Base-by-base conservation (phyloP, 225 moss, liverwort and hornwort species). In the Lunularia cruciata region DNA sequence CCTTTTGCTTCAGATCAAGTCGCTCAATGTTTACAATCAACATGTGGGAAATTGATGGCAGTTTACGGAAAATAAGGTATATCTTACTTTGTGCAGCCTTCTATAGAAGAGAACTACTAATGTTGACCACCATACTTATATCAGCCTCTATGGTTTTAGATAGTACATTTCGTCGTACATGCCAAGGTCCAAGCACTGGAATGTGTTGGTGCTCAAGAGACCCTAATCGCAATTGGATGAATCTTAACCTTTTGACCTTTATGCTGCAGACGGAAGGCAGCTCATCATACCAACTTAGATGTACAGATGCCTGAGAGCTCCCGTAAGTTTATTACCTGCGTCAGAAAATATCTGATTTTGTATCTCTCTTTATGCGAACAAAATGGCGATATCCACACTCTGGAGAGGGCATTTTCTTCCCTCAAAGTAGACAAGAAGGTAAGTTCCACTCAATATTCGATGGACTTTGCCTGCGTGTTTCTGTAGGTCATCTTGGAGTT, bases 21-120 rank as follows among this genome's bases (percentile, higher is more conserved):
- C 92, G 95, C 64, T 96, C 95, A 25, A 77, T 87, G 49, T 96
- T 96, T 65, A 96, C 92, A 52, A 96, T 96, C 69, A 92, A 96
- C 55, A 96, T 96, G 95, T 96, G 95, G 95, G 95, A 96, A 76
- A 96, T 96, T 57, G 95, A 96, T 81, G 87, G 87, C 78, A 89
- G 86, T 81, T 79, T 90, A 52, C 86, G 92, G 35, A 96, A 92
- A 76, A 84, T 90, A 77, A 90, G 91, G 89, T 87, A 70, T 70
- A 34, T 34, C 18, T 46, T 16, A 13, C 19, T 5, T 7, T 5
- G 15, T 49, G 35, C 47, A 54, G 53, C 8, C 33, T 38, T 1
- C 3, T 32, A n/a, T 11, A 20, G 3, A 11, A 26, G 61, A 38
- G n/a, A n/a, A n/a, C n/a, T n/a, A n/a, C n/a, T n/a, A n/a, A 23